Evolutionary conservation across 345 rosid species (phyloP).

Genomic region (Syzygium aqueum): DNA sequence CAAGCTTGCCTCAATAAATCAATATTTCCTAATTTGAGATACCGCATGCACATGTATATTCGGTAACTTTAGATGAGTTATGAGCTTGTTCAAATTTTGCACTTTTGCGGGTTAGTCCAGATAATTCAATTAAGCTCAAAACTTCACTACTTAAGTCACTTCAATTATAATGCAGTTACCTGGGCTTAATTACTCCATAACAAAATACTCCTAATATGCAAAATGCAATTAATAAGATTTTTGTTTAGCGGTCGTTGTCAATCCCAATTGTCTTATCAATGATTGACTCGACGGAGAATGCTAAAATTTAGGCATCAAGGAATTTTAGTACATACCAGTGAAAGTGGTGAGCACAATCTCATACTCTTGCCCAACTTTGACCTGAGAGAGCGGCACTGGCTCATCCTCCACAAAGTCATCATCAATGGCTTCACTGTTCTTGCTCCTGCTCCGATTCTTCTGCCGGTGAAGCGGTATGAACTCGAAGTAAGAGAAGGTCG

Average conservation of each 20-base stretch:
- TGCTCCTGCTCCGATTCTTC: slow-evolving; percentile 2
- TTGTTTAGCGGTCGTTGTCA: not conserved
- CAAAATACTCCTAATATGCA: not conserved
- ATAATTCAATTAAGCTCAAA: not conserved
- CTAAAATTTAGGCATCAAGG: not conserved
- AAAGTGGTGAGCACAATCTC: slow-evolving; percentile 93
- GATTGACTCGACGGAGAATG: not conserved
- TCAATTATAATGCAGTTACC: not conserved
- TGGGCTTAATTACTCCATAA: not conserved
- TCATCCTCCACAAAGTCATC: slow-evolving; percentile 72
- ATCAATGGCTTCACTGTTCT: not conserved
- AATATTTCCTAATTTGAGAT: not conserved
- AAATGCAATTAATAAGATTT: too few relatives aligned
- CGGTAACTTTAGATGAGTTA: not conserved
- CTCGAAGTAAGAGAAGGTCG: slow-evolving; percentile 87
- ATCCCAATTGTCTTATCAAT: not conserved
- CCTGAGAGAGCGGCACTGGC: slow-evolving; percentile 70
- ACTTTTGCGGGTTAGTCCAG: not conserved
- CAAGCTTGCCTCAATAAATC: not conserved
- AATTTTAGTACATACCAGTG: slow-evolving; percentile 45
- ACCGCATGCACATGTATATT: not conserved
- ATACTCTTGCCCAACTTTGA: slow-evolving; percentile 66
- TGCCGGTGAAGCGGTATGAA: slow-evolving; percentile 66
- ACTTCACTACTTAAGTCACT: too few relatives aligned
- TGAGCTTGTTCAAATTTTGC: not conserved